Evolutionary conservation across 257 asterid genomes (phyloP), one percentile per base, ranked within the genome.

Genomic region (Verbascum thapsus): DNA sequence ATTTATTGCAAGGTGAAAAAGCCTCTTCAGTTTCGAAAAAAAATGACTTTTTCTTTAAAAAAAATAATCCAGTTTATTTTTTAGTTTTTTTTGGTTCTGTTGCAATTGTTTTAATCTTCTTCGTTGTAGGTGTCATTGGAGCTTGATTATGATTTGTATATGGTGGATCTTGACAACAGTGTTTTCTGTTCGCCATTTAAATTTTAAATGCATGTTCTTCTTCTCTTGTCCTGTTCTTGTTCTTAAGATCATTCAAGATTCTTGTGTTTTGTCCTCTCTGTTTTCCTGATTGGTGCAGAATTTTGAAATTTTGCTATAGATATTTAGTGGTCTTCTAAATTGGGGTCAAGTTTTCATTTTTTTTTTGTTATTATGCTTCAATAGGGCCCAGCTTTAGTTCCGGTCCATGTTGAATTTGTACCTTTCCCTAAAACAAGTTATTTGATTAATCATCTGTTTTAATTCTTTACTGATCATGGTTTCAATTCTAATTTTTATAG

Each of bases 361-460:
- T 62, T 49, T 43, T 51, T 58, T 64, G 45, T 73, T 63, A 58
- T 55, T 22, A 44, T 53, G 49, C 49, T 78, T 74, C 68, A 63
- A 49, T 19, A 67, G 68, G 78, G 76, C 80, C 80, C 80, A 68
- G 42, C 54, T 76, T 51, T 52, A 47, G 52, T 52, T 71, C 11
- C 39, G 8, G 45, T 45, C 40, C 53, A 7, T 17, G 49, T 49
- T 57, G 9, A 40, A 53, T 26, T 15, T 68, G 32, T 63, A 51
- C 61, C 49, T 12, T 17, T 52, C 22, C 63, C 48, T 64, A 15
- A 8, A 58, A 42, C 64, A 38, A 53, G 68, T 64, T 71, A 47
- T 66, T 62, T 68, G 44, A 18, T 49, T 44, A 58, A 38, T 64
- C 38, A 40, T 58, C 23, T 64, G 43, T 20, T 54, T 57, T 19